Percentiles rank a stretch among this genome's conserved stretches.
These are phyloP conservation scores for Russula olivacea DNA, from an alignment of 768 basidiomycete species.

Conservation along the genomic window DNA sequence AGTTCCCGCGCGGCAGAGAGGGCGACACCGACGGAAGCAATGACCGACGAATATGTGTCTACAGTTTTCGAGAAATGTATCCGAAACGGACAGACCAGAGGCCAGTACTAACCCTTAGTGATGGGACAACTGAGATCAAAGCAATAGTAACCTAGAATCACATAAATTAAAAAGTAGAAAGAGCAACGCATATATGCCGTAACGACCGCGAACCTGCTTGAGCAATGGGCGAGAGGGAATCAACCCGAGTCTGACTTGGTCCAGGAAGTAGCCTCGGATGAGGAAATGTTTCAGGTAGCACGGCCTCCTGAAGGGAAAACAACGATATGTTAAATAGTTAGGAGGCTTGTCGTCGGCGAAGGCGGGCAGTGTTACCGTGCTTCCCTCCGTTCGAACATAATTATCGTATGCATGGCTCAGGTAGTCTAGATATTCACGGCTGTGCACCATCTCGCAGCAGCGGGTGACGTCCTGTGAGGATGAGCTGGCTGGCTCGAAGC, in stretches of 20 bases:
- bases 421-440: no score
- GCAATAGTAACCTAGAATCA: conserved; percentile 25
- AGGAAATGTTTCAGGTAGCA: conserved; percentile 33
- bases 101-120: conserved; percentile 28
- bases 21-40: conserved; percentile 30
- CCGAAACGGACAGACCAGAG: neutral
- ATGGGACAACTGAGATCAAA: conserved; percentile 34
- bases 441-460: no score
- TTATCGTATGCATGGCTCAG: conserved; percentile 26
- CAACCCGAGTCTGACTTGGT: neutral
- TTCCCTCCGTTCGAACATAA: conserved; percentile 30
- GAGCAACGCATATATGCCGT: neutral
- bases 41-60: conserved; percentile 31
- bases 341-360: neutral
- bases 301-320: conserved; percentile 19
- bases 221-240: conserved; percentile 24
- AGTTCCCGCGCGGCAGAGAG: conserved; percentile 28
- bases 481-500: no score
- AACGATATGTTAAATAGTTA: no score
- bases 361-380: conserved; percentile 21
- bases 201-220: conserved; percentile 26
- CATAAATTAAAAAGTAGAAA: neutral
- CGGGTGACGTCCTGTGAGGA: no score
- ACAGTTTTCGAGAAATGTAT: no score
- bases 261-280: conserved; percentile 26